Evolutionary conservation across 2,329 filamentous ascomycete species (phyloP), one percentile per base, ranked within the genome.

Genomic region (Rugonectria rugulosa): DNA sequence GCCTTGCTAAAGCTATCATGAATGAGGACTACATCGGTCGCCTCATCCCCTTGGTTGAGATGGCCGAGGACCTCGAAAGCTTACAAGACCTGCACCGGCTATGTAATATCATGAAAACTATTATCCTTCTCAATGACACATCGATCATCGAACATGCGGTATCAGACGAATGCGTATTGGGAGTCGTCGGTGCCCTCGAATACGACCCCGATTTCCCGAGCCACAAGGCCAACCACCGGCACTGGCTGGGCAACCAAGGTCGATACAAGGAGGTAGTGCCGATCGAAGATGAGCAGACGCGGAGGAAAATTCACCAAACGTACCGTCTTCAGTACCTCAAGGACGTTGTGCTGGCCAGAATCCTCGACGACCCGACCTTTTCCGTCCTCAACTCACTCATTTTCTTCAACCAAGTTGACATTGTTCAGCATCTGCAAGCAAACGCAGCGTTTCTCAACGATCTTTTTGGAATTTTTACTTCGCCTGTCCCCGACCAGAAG

Each of bases 401-500:
- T 64, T 99, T 97, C 79, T 99, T 96, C 81, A 95, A 98, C 77
- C 95, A 99, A 77, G 93, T 98, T 66, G 95, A 98, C 70, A 97
- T 99, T 70, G 89, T 99, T 44, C 91, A 94, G 69, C 91, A 98
- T 74, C 81, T 99, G n/a, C 93, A 97, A 73, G 82, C 81, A 21
- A 97, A 97, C 67, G 79, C 79, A 1, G 76, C 77, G 2, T 97
- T 97, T 68, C 78, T 98, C 23, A 88, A 87, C 63, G 91, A 97
- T 59, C 82, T 98, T 4, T 99, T 98, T 72, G 83, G 84, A 49
- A 92, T 98, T 59, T 97, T 98, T 69, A 84, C 82, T 17, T 78
- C 86, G 0, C 79, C 86, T 20, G 85, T 87, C 56, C 75, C 78
- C 47, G 86, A 90, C 44, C 78, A 84, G 47, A 86, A 86, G 68